Base-by-base conservation (phyloP, 805 yeast genomes). In the Schizosaccharomyces octosporus region DNA sequence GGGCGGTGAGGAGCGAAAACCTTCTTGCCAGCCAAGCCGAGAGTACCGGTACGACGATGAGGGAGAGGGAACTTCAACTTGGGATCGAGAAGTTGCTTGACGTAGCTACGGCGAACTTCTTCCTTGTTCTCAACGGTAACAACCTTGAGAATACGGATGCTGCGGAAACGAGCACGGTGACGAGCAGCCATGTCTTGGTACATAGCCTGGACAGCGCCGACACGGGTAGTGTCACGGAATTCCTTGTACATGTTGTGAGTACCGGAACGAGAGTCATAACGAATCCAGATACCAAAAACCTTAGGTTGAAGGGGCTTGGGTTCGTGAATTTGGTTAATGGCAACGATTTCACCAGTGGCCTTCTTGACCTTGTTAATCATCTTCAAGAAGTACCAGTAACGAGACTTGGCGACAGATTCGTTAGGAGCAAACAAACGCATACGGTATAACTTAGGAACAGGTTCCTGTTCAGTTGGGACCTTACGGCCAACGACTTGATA, bases 231-330 rank as follows among this genome's bases (percentile, higher is more conserved):
- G 73, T 90, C 98, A 80, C 98, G 88, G 93, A 87, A 87, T 82
- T 93, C 99, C 84, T 93, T 93, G 96, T 93, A 93, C 97, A 93
- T 93, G 94, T 93, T 93, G 95, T 93, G 98, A 74, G 95, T 89
- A 81, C 99, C 99, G 70, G 98, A 93, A 85, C 99, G 94, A 69
- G 99, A 93, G 77, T 93, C 98, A 86, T 93, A 93, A 83, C 98
- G 89, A 77, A 93, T 85, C 99, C 99, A 93, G 81, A 93, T 78
- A 82, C 97, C 98, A 76, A 89, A 93, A 87, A 89, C 93, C 89
- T 93, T 93, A 75, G 93, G 97, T 83, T 87, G 89, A 79, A 95
- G 87, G 79, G 98, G 97, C 82, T 82, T 86, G 75, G 88, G 79
- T 82, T 93, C 99, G 75, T 84, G 74, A 76, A 93, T 86, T 74